Evolutionary conservation across 345 rosid species (phyloP).

Genomic region (Eucalyptus cloeziana): DNA sequence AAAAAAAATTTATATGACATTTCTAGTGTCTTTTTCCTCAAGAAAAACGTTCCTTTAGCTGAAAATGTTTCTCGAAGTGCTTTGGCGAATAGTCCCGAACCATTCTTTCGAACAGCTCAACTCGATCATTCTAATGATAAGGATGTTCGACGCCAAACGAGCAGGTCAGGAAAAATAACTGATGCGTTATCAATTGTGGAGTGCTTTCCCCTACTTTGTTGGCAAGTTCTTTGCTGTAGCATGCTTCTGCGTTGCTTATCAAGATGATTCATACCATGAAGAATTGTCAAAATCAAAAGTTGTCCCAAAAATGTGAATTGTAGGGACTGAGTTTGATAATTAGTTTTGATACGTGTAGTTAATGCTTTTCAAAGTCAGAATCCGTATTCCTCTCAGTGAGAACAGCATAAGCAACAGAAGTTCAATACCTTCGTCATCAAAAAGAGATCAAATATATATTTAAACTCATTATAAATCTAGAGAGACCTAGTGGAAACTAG

Average conservation of each 20-base stretch:
- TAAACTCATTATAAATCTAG: neutral
- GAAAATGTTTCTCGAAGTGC: neutral
- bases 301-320: neutral
- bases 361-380: too few species aligned
- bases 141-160: neutral
- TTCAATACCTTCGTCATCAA: neutral
- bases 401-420: neutral
- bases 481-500: neutral
- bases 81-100: neutral
- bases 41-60: neutral
- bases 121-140: neutral
- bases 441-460: neutral
- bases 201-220: neutral
- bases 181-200: neutral
- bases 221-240: neutral
- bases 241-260: neutral
- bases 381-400: neutral
- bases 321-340: neutral
- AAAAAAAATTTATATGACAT: accelerated
- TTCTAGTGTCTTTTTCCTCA: accelerated
- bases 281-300: neutral
- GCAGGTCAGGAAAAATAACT: neutral
- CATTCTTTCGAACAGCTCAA: neutral
- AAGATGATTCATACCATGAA: neutral
- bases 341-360: too few species aligned